Percentiles rank a stretch among this genome's conserved stretches.
Conservation (phyloP, 805 yeast genomes). For the Groenewaldozyma tartarivorans region DNA sequence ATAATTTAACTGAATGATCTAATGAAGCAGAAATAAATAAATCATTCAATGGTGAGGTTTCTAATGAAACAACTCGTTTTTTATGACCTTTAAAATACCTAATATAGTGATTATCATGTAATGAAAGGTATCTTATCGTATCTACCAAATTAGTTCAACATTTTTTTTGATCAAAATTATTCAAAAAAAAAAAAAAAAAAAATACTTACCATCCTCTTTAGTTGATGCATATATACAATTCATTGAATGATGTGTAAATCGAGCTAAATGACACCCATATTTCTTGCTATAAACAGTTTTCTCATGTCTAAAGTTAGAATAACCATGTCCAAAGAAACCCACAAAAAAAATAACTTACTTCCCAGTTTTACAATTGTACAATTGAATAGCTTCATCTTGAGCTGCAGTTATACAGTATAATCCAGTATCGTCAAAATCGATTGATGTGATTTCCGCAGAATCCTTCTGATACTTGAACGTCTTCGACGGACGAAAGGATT, state of each 20-base stretch:
- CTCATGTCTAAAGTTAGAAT: conserved; percentile 12
- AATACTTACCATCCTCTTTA: conserved; percentile 50
- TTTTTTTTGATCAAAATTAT: neutral
- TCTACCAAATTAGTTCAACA: conserved; percentile 15
- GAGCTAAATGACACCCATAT: conserved; percentile 83
- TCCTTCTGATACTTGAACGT: conserved; percentile 36
- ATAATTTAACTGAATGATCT: conserved; percentile 72
- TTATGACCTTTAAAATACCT: conserved; percentile 86
- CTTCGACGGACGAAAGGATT: conserved; percentile 35
- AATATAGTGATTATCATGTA: conserved; percentile 68
- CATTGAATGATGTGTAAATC: conserved; percentile 65
- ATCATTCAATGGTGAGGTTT: conserved; percentile 62
- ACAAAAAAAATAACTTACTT: conserved; percentile 31
- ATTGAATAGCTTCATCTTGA: conserved; percentile 76
- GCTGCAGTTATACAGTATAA: conserved; percentile 71
- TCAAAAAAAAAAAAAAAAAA: no score
- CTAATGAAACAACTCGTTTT: conserved; percentile 61
- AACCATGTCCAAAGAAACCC: neutral
- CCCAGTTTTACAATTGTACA: conserved; percentile 70
- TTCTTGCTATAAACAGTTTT: conserved; percentile 75
- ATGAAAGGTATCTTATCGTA: conserved; percentile 56
- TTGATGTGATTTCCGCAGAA: conserved; percentile 26
- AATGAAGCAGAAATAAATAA: conserved; percentile 55
- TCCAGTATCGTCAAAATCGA: conserved; percentile 78
- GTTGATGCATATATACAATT: conserved; percentile 81